Evolutionary conservation across 1,139 yeast species (phyloP).

Genomic region (Kodamaea plutei): DNA sequence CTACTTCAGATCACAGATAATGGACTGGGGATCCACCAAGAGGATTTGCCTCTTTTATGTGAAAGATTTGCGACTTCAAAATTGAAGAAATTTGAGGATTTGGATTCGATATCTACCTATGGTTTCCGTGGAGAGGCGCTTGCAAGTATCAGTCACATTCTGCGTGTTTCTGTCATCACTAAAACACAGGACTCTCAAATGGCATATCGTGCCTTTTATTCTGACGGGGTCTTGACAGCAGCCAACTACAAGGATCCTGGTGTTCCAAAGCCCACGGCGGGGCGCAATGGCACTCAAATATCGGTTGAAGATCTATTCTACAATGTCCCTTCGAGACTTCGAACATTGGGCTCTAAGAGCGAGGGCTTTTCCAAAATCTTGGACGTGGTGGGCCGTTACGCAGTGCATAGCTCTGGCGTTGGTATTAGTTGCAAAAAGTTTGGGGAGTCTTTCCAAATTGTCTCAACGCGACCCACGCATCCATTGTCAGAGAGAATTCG

Average conservation of each 20-base stretch:
- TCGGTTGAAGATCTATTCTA: conserved; percentile 86
- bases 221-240: conserved; percentile 56
- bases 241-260: conserved; percentile 28
- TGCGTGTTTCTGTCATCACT: conserved; percentile 72
- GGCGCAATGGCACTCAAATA: conserved; percentile 82
- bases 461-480: conserved; percentile 48
- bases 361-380: conserved; percentile 77
- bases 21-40: conserved; percentile 46
- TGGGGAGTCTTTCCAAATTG: conserved; percentile 60
- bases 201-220: conserved; percentile 66
- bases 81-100: conserved; percentile 45
- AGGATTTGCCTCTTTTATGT: conserved; percentile 46
- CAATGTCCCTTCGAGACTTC: conserved; percentile 76
- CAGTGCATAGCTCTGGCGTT: conserved; percentile 65
- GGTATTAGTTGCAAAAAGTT: conserved; percentile 77
- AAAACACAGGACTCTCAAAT: conserved; percentile 57
- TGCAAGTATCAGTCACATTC: conserved; percentile 58
- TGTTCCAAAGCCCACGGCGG: conserved; percentile 77
- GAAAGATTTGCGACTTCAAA: conserved; percentile 59
- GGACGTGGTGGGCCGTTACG: conserved; percentile 81
- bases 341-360: conserved; percentile 58
- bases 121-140: conserved; percentile 64
- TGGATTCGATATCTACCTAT: conserved; percentile 46
- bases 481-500: conserved; percentile 65
- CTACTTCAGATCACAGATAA: conserved; percentile 51